Percentiles rank a stretch among this genome's conserved stretches.
Evolutionary conservation across 2,329 filamentous ascomycete genomes (phyloP).

Genomic region (Corynespora cassiicola): DNA sequence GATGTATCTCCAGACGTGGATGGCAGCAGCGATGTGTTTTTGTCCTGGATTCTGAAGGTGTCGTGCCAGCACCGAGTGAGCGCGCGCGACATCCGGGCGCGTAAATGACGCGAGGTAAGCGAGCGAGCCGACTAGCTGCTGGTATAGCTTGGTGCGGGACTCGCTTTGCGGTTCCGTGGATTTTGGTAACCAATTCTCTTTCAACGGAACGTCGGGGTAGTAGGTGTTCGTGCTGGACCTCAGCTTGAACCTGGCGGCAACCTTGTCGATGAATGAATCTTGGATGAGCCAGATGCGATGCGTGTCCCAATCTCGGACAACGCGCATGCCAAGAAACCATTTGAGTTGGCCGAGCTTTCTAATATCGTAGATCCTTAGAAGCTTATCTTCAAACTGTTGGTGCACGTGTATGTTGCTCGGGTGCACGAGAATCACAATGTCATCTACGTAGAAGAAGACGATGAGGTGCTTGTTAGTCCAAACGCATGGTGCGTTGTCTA

Average conservation of each 20-base stretch:
- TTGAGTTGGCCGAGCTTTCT: slow-evolving; percentile 9
- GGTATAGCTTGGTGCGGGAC: slow-evolving; percentile 12
- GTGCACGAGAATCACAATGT: too few species aligned
- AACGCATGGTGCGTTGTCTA: slow-evolving; percentile 12
- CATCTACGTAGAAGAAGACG: slow-evolving; percentile 19
- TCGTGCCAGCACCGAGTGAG: slow-evolving; percentile 18
- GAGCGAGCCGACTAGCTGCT: slow-evolving; percentile 20
- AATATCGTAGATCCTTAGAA: slow-evolving; percentile 7
- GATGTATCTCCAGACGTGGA: slow-evolving; percentile 16
- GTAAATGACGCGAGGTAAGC: slow-evolving; percentile 18
- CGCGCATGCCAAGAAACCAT: slow-evolving; percentile 15
- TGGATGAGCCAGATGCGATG: too few species aligned
- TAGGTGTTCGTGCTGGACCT: too few species aligned
- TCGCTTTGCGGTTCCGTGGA: slow-evolving; percentile 13
- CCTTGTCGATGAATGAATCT: too few species aligned
- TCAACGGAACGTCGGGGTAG: too few species aligned
- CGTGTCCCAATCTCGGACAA: slow-evolving; percentile 9
- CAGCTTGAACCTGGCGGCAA: too few species aligned
- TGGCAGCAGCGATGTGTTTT: slow-evolving; percentile 17
- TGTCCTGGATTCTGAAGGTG: slow-evolving; percentile 20
- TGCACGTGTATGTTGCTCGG: too few species aligned
- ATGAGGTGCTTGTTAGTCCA: slow-evolving; percentile 10
- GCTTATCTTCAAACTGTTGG: slow-evolving; percentile 6
- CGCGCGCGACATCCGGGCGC: slow-evolving; percentile 20
- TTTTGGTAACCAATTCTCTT: too few species aligned